A percentile compares a stretch with the other conserved stretches of the same genome.
Evolutionary conservation across 1,284 basidiomycete genomes (phyloP).

Genomic region (Vanrija humicola): DNA sequence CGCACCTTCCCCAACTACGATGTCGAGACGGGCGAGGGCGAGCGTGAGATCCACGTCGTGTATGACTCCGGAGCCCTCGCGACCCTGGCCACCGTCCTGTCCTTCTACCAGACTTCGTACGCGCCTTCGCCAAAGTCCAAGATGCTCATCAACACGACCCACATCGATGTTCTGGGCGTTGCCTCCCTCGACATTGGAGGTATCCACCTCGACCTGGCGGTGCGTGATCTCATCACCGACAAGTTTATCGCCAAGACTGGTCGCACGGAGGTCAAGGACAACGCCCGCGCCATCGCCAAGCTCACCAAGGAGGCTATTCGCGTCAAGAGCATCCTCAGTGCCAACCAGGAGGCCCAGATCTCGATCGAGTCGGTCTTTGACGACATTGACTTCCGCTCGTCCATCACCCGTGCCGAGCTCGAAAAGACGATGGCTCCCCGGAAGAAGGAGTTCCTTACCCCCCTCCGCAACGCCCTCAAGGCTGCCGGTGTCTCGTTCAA

Average conservation of each 20-base stretch:
- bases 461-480: slow-evolving; percentile 71
- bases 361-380: slow-evolving; percentile 82
- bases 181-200: slow-evolving; percentile 81
- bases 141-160: slow-evolving; percentile 58
- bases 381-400: slow-evolving; percentile 84
- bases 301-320: slow-evolving; percentile 88
- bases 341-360: slow-evolving; percentile 72
- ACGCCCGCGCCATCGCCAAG: slow-evolving; percentile 85
- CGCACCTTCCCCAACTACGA: slow-evolving; percentile 63
- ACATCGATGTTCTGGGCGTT: slow-evolving; percentile 70
- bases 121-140: slow-evolving; percentile 50
- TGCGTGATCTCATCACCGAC: slow-evolving; percentile 75
- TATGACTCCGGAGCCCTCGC: slow-evolving; percentile 90
- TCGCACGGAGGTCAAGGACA: slow-evolving; percentile 43
- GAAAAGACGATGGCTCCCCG: slow-evolving; percentile 60
- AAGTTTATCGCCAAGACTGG: slow-evolving; percentile 63
- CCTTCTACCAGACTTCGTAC: slow-evolving; percentile 61
- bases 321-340: slow-evolving; percentile 89
- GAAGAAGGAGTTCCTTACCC: slow-evolving; percentile 61
- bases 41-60: slow-evolving; percentile 81
- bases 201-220: slow-evolving; percentile 72
- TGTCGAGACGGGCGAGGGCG: slow-evolving; percentile 32
- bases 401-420: slow-evolving; percentile 70
- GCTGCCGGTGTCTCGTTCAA: slow-evolving; percentile 67
- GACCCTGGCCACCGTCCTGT: slow-evolving; percentile 79